Conservation (phyloP, 2,329 filamentous ascomycete genomes). For the Lachnellula occidentalis region DNA sequence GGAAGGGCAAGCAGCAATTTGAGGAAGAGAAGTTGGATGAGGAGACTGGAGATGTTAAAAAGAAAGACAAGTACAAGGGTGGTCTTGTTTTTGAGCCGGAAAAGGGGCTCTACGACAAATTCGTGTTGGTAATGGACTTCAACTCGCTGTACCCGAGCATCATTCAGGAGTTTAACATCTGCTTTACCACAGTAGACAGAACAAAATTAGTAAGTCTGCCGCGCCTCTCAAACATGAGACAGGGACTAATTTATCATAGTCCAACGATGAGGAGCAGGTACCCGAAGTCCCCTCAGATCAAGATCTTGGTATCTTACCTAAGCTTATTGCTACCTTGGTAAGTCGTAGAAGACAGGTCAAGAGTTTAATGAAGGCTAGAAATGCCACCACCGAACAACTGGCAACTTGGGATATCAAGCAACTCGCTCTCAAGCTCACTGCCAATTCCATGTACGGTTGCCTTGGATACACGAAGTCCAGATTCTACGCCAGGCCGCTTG, state of each 20-base stretch:
- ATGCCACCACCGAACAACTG: slow-evolving; percentile 76
- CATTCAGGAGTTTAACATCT: slow-evolving; percentile 99
- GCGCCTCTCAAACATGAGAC: not conserved
- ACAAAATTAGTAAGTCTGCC: slow-evolving; percentile 54
- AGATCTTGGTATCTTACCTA: slow-evolving; percentile 79
- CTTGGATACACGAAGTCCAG: slow-evolving; percentile 94
- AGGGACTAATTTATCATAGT: slow-evolving; percentile 35
- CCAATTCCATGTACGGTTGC: slow-evolving; percentile 99
- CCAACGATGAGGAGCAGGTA: slow-evolving; percentile 79
- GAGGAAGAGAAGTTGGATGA: slow-evolving; percentile 69
- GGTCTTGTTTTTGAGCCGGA: slow-evolving; percentile 97
- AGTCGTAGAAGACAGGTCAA: slow-evolving; percentile 87
- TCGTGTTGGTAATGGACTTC: slow-evolving; percentile 99
- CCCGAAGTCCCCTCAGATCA: slow-evolving; percentile 79
- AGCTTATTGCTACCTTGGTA: slow-evolving; percentile 87
- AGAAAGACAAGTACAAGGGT: slow-evolving; percentile 99
- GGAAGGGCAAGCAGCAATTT: slow-evolving; percentile 65
- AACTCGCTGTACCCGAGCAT: slow-evolving; percentile 99
- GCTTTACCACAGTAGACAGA: slow-evolving; percentile 94
- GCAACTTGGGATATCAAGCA: slow-evolving; percentile 98
- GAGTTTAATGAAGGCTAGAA: slow-evolving; percentile 92
- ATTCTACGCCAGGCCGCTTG: slow-evolving; percentile 92
- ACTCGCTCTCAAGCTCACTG: slow-evolving; percentile 90
- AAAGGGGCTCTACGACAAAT: slow-evolving; percentile 96
- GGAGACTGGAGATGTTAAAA: slow-evolving; percentile 72